Conservation (phyloP, 306 rosid species). For the Vigna reflexopilosa region DNA sequence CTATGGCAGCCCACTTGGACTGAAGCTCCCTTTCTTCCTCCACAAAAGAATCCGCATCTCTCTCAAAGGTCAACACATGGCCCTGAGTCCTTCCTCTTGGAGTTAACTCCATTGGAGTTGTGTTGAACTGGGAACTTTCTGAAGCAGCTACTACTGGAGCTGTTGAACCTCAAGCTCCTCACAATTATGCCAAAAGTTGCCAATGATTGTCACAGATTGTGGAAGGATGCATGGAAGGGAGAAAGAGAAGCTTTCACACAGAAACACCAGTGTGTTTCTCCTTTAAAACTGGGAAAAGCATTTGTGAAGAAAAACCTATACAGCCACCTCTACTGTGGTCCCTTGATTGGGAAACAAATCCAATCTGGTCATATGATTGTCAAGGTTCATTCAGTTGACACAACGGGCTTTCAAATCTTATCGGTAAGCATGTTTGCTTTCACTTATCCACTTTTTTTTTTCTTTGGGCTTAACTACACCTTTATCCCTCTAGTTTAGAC, state of each 20-base stretch:
- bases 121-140: conserved; percentile 9
- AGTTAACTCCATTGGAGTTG: conserved; percentile 53
- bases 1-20: conserved; percentile 65
- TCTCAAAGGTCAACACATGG: conserved; percentile 50
- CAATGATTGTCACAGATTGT: too few relatives aligned
- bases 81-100: conserved; percentile 57
- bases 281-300: conserved; percentile 19
- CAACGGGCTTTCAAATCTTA: conserved; percentile 79
- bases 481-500: neutral
- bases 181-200: too few relatives aligned
- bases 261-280: neutral
- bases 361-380: conserved; percentile 32
- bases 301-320: conserved; percentile 2
- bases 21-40: conserved; percentile 62
- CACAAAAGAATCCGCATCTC: conserved; percentile 58
- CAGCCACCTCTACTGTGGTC: conserved; percentile 41
- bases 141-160: conserved; percentile 36
- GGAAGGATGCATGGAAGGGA: too few relatives aligned
- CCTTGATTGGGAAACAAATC: conserved; percentile 30
- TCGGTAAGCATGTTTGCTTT: conserved; percentile 57
- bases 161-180: conserved; percentile 28
- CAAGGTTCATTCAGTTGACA: conserved; percentile 42
- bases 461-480: neutral
- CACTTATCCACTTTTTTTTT: neutral
- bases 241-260: conserved; percentile 3